phyloP scores from a whole-genome alignment of 2,329 filamentous ascomycete species.

The Colletotrichum chrysophilum region DNA sequence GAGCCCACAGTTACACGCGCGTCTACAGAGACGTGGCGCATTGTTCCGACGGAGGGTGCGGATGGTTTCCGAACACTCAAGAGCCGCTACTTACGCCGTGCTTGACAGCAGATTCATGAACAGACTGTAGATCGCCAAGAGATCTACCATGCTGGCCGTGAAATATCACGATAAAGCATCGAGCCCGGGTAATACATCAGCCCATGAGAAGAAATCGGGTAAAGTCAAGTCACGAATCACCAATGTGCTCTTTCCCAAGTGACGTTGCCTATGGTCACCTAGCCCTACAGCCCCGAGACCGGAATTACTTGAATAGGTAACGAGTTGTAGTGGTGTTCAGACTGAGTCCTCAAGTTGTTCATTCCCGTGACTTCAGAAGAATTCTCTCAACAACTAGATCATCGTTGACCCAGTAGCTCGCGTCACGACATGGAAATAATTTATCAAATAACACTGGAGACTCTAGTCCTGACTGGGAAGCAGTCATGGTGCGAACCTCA shows the following conservation, averaged over 20 bases:
- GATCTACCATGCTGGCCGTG: neutral
- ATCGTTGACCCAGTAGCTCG: neutral
- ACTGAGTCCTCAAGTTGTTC: neutral
- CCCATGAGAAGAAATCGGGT: neutral
- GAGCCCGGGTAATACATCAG: neutral
- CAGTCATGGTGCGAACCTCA: neutral
- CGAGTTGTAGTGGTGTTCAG: neutral
- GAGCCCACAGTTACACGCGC: neutral
- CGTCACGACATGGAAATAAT: neutral
- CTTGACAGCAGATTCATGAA: neutral
- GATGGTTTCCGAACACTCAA: neutral
- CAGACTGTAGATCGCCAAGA: neutral
- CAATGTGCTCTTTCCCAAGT: neutral
- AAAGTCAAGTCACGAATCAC: neutral
- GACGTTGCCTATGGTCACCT: neutral
- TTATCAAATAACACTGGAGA: neutral
- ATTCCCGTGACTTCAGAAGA: neutral
- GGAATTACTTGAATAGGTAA: neutral
- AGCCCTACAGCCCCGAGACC: neutral
- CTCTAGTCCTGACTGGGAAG: neutral
- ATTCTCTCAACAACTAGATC: neutral
- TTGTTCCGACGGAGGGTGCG: neutral
- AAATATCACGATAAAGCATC: neutral
- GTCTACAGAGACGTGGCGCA: neutral
- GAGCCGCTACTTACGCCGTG: neutral